Percentiles rank a stretch among this genome's conserved stretches.
These are phyloP conservation scores for Entamoeba nuttalli DNA, from an alignment of 208 protist species.

Conservation along the genomic window DNA sequence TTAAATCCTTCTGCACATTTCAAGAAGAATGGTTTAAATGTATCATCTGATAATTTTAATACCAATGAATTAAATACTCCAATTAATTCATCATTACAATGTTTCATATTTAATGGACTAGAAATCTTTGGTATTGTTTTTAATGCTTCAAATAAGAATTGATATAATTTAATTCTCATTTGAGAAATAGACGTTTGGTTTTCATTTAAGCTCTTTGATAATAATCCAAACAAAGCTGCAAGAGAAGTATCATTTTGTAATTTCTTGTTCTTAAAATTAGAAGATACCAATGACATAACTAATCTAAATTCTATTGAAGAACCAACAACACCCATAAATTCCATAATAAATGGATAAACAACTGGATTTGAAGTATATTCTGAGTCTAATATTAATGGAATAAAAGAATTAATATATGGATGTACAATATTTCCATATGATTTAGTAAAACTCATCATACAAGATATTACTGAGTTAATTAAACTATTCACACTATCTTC, in stretches of 20 bases:
- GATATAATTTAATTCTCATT: neutral
- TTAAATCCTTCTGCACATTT: neutral
- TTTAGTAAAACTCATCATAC: neutral
- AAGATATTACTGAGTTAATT: neutral
- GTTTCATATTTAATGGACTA: neutral
- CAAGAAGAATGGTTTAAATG: neutral
- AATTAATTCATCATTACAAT: neutral
- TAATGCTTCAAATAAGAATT: neutral
- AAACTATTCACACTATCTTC: neutral
- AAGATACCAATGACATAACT: neutral
- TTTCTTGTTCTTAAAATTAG: neutral
- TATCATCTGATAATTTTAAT: neutral
- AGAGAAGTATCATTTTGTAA: neutral
- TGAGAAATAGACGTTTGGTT: neutral
- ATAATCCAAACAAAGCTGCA: neutral
- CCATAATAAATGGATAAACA: neutral
- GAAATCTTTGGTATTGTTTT: neutral
- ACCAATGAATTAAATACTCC: neutral
- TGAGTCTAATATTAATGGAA: neutral
- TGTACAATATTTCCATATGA: neutral
- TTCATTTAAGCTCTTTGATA: neutral
- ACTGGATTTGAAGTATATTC: neutral
- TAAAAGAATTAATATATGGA: neutral
- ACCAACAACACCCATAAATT: neutral
- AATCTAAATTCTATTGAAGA: neutral